Base-by-base conservation (phyloP, 2,329 filamentous ascomycete species). In the Colletotrichum gloeosporioides region DNA sequence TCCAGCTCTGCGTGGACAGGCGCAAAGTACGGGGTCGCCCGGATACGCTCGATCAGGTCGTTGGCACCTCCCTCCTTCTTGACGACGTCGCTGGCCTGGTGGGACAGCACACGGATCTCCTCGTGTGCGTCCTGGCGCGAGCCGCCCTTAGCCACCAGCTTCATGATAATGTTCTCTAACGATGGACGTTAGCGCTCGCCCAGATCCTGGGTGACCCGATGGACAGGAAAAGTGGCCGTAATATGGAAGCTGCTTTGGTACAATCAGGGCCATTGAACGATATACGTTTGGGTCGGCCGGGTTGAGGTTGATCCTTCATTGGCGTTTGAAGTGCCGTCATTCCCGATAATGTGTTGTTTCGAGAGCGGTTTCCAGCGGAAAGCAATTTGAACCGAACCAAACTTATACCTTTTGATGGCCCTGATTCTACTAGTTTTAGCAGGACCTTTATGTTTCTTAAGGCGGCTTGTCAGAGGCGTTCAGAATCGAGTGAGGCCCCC, bases 121-220 rank as follows among this genome's bases (percentile, higher is more conserved):
- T 98, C 96, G 85, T 98, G 96, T 2, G 95, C 94, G 71, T 96
- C 95, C 83, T 98, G 95, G 67, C 95, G 88, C 12, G 92, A 94
- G 32, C 88, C 90, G 36, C 95, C 95, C 81, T 93, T 90, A 73
- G 92, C 91, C 32, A 93, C 92, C 72, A 96, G 89, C 79, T 92
- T 92, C 95, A 98, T 96, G 83, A 96, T 95, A 82, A 96, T 93
- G 79, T 90, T 89, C 82, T 62, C 29, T 31, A 8, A 5, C 31
- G 88, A 36, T 79, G 76, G 78, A 79, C 4, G 22, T 25, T 67
- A 61, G n/a, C 22, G 6, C 6, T 39, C 44, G 53, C 12, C 31
- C 27, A 13, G 49, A 22, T 53, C 12, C 44, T 22, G 44, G 44
- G 44, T 7, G 22, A 13, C 44, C n/a, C 10, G 44, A 53, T 53